phyloP scores from a whole-genome alignment of 2,329 filamentous ascomycete genomes.

The Juglanconis juglandina region DNA sequence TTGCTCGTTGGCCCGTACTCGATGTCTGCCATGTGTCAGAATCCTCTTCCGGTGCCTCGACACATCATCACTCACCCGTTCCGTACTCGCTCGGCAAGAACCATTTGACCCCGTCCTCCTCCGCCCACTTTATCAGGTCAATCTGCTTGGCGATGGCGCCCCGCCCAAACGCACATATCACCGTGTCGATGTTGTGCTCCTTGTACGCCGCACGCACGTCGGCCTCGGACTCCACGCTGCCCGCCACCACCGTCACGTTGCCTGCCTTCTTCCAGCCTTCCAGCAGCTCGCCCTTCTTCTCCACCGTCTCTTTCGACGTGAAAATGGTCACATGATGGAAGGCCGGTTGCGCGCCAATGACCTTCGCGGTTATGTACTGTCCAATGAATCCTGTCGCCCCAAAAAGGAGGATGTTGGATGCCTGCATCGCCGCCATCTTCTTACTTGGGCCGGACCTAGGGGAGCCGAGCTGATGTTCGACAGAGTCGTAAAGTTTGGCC shows the following conservation, averaged over 20 bases:
- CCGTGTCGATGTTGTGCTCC: slow-evolving; percentile 56
- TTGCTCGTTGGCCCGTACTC: slow-evolving; percentile 57
- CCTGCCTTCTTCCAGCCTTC: slow-evolving; percentile 38
- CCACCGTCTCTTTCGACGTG: slow-evolving; percentile 45
- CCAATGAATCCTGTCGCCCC: slow-evolving; percentile 42
- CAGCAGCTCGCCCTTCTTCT: slow-evolving; percentile 47
- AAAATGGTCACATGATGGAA: slow-evolving; percentile 36
- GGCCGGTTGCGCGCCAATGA: slow-evolving; percentile 32
- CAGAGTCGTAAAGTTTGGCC: neutral
- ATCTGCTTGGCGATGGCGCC: slow-evolving; percentile 60
- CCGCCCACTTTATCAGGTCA: slow-evolving; percentile 58
- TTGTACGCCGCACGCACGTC: slow-evolving; percentile 56
- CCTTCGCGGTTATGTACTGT: slow-evolving; percentile 36
- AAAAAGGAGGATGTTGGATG: slow-evolving; percentile 32
- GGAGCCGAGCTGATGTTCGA: neutral
- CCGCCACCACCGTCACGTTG: slow-evolving; percentile 53
- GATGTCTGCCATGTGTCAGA: slow-evolving; percentile 39
- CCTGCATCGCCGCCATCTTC: slow-evolving; percentile 17
- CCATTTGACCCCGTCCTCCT: slow-evolving; percentile 51
- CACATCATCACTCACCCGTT: slow-evolving; percentile 30
- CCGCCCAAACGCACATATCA: slow-evolving; percentile 63
- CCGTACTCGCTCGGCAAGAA: slow-evolving; percentile 69
- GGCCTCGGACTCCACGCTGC: slow-evolving; percentile 48
- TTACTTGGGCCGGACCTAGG: neutral
- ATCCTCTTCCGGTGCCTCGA: neutral